Base-by-base conservation (phyloP, 495 filamentous ascomycete species). In the Trichocladium antarcticum region DNA sequence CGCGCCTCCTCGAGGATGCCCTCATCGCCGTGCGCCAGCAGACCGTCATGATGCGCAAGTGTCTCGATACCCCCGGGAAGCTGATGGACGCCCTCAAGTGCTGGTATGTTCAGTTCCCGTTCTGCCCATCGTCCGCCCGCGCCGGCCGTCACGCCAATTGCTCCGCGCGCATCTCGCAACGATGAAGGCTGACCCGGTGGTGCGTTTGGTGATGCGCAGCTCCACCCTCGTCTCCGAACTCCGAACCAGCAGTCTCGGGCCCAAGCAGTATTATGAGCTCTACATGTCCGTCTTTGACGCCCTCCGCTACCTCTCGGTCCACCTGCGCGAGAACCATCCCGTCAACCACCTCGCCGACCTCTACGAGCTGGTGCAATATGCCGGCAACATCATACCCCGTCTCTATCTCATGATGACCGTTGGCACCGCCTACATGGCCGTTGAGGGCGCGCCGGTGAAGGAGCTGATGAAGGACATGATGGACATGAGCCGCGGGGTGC, bases 381-480 rank as follows among this genome's bases (percentile, higher is more conserved):
- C 92, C 28, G 92, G 92, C 46, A 98, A 98, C 67, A 96, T 98
- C 47, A 82, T 98, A 45, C 92, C 92, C 24, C 83, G 92, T 52
- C 74, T 98, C 40, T 98, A 97, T 63, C 80, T 98, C 42, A 98
- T 98, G 92, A 87, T 98, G 58, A 97, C 92, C 0, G 92, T 98
- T 19, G 92, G 92, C 29, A 98, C 92, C 4, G 92, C 95, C 28
- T 98, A 98, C 70, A 98, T 98, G 92, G 82, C 86, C 9, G 90
- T 98, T 56, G 85, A 92, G 63, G 92, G 95, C 78, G 93, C 92
- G 38, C 92, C 92, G 4, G 90, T 98, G 53, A 98, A 98, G 69
- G 92, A 98, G 70, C 89, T 98, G 47, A 98, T 98, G 92, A 98
- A 98, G 67, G 92, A 98, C 63, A 98, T 98, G 92, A 98, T 98